These are phyloP conservation scores for Fusarium xylarioides DNA, from an alignment of 2,329 filamentous ascomycete species.

Conservation along the genomic window DNA sequence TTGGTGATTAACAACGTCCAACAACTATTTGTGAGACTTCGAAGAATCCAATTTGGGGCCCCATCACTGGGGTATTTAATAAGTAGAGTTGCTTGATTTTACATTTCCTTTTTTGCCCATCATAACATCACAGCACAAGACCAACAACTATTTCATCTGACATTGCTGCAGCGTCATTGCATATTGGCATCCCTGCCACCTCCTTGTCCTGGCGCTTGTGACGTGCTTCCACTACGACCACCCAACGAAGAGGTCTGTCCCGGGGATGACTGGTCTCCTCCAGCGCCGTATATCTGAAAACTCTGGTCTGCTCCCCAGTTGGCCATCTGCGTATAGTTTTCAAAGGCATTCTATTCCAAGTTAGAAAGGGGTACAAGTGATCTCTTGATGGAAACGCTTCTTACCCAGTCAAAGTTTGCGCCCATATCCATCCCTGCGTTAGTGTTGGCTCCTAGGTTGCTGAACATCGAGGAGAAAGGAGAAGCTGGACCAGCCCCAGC, in stretches of 20 bases:
- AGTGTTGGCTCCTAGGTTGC: constrained; percentile 49
- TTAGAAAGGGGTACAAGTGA: constrained; percentile 38
- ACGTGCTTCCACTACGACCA: constrained; percentile 34
- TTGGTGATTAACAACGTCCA: neutral
- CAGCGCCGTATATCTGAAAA: constrained; percentile 59
- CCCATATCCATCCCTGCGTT: constrained; percentile 54
- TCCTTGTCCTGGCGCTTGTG: constrained; percentile 11
- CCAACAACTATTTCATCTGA: constrained; percentile 21
- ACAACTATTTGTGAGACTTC: neutral
- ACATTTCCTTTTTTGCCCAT: constrained; percentile 6
- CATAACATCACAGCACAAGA: constrained; percentile 19
- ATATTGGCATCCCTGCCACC: constrained; percentile 30
- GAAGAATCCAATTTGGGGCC: neutral
- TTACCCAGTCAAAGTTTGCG: constrained; percentile 68
- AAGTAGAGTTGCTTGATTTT: constrained; percentile 28
- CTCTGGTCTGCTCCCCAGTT: constrained; percentile 62
- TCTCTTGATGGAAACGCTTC: constrained; percentile 30
- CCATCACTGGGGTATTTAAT: neutral
- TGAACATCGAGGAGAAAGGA: constrained; percentile 64
- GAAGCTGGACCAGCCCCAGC: constrained; percentile 47
- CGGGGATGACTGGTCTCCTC: constrained; percentile 41
- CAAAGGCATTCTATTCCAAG: constrained; percentile 59
- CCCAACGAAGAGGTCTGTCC: constrained; percentile 39
- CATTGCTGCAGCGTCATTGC: constrained; percentile 25
- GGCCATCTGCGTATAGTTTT: constrained; percentile 64